phyloP scores from a whole-genome alignment of 148 eudicot species.

The Nyssa sinensis region DNA sequence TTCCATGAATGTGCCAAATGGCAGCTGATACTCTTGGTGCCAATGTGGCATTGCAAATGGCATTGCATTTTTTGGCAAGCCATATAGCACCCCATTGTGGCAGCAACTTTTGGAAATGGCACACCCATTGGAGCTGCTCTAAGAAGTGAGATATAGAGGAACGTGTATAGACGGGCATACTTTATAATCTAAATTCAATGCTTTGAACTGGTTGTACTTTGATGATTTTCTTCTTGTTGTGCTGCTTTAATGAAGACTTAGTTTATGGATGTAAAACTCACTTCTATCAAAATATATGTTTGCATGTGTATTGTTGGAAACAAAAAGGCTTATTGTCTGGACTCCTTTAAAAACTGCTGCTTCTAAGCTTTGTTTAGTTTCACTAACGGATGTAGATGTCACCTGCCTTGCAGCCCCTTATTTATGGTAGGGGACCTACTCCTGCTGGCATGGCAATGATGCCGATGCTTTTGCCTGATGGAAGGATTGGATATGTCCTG shows the following conservation, averaged over 20 bases:
- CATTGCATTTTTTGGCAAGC: too few species aligned
- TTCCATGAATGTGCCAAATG: too few species aligned
- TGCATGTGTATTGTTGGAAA: not conserved
- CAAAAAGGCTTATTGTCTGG: not conserved
- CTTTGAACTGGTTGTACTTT: too few species aligned
- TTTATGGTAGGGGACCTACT: constrained; percentile 71
- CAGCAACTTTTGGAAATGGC: too few species aligned
- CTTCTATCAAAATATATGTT: too few species aligned
- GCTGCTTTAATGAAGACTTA: not conserved
- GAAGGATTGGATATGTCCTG: constrained; percentile 93
- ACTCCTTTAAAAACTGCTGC: not conserved
- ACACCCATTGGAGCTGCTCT: too few species aligned
- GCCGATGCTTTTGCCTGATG: constrained; percentile 99
- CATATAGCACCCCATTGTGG: too few species aligned
- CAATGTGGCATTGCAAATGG: too few species aligned
- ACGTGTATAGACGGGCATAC: too few species aligned
- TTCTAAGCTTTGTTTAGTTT: not conserved
- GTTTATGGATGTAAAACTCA: not conserved
- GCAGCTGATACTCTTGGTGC: too few species aligned
- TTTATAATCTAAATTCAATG: too few species aligned
- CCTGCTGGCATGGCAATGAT: constrained; percentile 87
- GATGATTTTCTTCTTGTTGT: not conserved
- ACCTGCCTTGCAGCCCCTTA: constrained; percentile 57
- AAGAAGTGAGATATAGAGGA: too few species aligned
- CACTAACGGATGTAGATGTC: constrained; percentile 12